These are phyloP conservation scores for Monosporozyma yasuniensis DNA, from an alignment of 805 yeast genomes.

Conservation along the genomic window DNA sequence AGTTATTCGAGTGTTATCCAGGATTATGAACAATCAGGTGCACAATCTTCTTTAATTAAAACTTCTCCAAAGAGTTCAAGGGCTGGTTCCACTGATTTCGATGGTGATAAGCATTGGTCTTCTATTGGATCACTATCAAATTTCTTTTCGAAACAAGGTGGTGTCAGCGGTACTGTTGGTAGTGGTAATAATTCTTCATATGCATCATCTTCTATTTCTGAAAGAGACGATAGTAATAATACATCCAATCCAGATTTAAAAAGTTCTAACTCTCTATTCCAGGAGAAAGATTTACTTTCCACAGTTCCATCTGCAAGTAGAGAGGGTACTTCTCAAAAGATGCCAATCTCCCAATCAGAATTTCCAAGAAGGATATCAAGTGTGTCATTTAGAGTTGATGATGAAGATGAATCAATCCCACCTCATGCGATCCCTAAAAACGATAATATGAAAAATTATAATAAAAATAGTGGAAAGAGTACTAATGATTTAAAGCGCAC, in stretches of 20 bases:
- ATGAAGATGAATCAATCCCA: slow-evolving; percentile 14
- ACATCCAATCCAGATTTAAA: not conserved
- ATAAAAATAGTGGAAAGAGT: not conserved
- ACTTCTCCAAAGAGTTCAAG: slow-evolving; percentile 6
- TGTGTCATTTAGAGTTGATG: slow-evolving; percentile 4
- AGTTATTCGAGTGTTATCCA: slow-evolving; percentile 51
- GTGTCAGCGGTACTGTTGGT: not conserved
- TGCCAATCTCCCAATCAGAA: not conserved
- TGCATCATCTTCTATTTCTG: not conserved
- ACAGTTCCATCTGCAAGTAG: not conserved
- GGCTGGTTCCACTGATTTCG: slow-evolving; percentile 1
- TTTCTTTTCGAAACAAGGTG: not conserved
- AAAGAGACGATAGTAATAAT: not conserved
- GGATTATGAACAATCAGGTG: slow-evolving; percentile 13
- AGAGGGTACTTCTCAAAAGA: not conserved
- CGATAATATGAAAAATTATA: not conserved
- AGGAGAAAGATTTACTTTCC: not conserved
- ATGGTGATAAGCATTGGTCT: slow-evolving; percentile 9
- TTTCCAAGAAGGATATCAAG: not conserved
- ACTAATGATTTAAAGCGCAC: slow-evolving; percentile 2
- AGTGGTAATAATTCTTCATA: not conserved
- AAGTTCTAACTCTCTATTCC: not conserved
- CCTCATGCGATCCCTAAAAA: slow-evolving; percentile 5
- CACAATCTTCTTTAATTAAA: slow-evolving; percentile 1
- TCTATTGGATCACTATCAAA: slow-evolving; percentile 6